Evolutionary conservation across 2,329 filamentous ascomycete genomes (phyloP).

Genomic region (Hypoxylon sp.): DNA sequence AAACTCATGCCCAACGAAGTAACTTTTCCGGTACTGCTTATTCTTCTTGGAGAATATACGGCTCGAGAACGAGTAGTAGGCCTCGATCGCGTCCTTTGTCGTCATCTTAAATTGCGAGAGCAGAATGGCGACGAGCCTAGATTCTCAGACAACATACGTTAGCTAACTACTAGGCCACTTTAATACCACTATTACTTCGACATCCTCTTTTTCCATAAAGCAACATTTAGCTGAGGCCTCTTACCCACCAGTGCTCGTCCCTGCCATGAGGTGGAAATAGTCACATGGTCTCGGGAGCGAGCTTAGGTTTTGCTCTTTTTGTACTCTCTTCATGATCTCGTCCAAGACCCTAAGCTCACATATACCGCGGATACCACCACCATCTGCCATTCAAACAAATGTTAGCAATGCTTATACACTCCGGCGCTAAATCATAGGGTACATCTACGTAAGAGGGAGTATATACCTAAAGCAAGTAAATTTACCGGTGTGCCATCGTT

Average conservation of each 20-base stretch:
- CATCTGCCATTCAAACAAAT: slow-evolving; percentile 45
- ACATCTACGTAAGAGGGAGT: not conserved
- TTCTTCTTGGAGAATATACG: slow-evolving; percentile 56
- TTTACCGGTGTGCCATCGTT: slow-evolving; percentile 33
- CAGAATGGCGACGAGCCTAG: slow-evolving; percentile 64
- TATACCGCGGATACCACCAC: slow-evolving; percentile 57
- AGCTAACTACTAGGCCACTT: too few species aligned
- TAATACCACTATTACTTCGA: too few species aligned
- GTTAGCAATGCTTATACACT: slow-evolving; percentile 7
- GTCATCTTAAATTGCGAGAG: slow-evolving; percentile 63
- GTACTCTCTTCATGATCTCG: slow-evolving; percentile 54
- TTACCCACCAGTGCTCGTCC: slow-evolving; percentile 58
- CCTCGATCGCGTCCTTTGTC: slow-evolving; percentile 59
- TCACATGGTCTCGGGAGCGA: slow-evolving; percentile 56
- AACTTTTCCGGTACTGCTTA: slow-evolving; percentile 12
- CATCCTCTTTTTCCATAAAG: not conserved
- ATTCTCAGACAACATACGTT: slow-evolving; percentile 14
- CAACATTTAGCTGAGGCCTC: slow-evolving; percentile 3
- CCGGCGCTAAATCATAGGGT: not conserved
- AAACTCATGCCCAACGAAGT: slow-evolving; percentile 49
- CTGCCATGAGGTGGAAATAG: slow-evolving; percentile 59
- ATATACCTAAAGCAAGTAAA: slow-evolving; percentile 30
- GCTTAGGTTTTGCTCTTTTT: slow-evolving; percentile 39
- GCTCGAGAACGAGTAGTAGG: slow-evolving; percentile 58
- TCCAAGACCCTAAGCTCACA: slow-evolving; percentile 56